phyloP scores from a whole-genome alignment of 148 eudicot species.

The Bassia scoparia region DNA sequence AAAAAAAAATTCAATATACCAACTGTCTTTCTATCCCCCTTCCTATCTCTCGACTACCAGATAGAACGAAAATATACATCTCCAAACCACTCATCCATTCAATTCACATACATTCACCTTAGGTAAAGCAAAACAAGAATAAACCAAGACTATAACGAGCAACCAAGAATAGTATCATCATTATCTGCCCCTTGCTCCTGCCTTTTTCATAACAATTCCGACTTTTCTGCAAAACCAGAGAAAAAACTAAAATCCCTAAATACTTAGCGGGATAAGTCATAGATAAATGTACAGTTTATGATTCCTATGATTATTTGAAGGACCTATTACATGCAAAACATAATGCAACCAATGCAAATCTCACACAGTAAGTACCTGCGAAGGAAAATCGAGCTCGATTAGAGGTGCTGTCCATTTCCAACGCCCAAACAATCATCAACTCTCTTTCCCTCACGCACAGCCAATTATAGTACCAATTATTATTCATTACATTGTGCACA shows the following conservation, averaged over 20 bases:
- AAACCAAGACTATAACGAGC: conserved; percentile 66
- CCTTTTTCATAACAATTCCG: conserved; percentile 83
- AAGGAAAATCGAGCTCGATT: conserved; percentile 92
- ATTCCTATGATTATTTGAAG: neutral
- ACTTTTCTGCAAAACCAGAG: conserved; percentile 69
- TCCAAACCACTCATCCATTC: neutral
- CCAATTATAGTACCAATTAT: no score
- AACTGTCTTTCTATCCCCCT: no score
- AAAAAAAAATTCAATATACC: no score
- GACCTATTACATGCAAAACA: neutral
- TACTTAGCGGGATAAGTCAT: neutral
- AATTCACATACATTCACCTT: conserved; percentile 12
- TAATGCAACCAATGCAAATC: neutral
- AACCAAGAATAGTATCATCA: conserved; percentile 78
- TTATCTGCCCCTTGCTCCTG: conserved; percentile 85
- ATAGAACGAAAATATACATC: conserved; percentile 1
- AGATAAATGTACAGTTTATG: neutral
- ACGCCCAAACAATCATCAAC: conserved; percentile 76
- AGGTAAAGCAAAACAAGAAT: conserved; percentile 74
- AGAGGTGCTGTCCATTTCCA: conserved; percentile 92
- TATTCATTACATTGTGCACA: no score
- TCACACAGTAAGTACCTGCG: conserved; percentile 52
- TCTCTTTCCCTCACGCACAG: conserved; percentile 94
- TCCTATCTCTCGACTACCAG: neutral
- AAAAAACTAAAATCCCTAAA: neutral